Percentiles rank a stretch among this genome's conserved stretches.
Evolutionary conservation across 78 protist genomes (phyloP).

Genomic region (Blattamonas nauphoetae): DNA sequence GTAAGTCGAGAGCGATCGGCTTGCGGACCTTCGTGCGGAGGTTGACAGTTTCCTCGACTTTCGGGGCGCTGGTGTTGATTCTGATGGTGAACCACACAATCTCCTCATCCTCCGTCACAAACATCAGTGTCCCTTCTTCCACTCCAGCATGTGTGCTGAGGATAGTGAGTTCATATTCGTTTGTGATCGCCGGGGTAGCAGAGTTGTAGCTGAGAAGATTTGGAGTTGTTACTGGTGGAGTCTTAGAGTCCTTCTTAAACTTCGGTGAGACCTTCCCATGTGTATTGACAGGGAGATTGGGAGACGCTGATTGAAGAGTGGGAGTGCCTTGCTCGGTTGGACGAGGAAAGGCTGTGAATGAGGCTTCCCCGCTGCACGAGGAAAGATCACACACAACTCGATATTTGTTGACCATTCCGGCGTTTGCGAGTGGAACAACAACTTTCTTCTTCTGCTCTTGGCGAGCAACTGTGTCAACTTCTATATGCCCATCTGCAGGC

Average conservation of each 20-base stretch:
- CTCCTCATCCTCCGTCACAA: constrained; percentile 36
- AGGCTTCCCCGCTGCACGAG: neutral
- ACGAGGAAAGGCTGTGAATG: neutral
- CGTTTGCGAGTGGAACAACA: neutral
- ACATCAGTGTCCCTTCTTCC: constrained; percentile 35
- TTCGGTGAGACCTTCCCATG: neutral
- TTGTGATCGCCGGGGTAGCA: neutral
- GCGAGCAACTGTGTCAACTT: neutral
- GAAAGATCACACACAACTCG: neutral
- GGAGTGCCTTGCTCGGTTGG: neutral
- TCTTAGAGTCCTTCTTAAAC: neutral
- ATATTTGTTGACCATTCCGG: neutral
- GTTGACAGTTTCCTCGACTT: constrained; percentile 16
- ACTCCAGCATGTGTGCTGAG: neutral
- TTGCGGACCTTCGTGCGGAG: constrained; percentile 11
- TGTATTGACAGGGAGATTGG: neutral
- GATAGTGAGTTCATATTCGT: neutral
- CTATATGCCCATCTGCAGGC: neutral
- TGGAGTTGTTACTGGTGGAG: neutral
- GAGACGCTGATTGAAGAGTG: neutral
- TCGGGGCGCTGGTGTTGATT: constrained; percentile 29
- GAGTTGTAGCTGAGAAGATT: neutral
- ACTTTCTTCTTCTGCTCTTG: neutral
- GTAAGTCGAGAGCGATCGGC: neutral
- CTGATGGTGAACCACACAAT: constrained; percentile 51